Evolutionary conservation across 2,329 filamentous ascomycete genomes (phyloP).

Genomic region (Colletotrichum tropicale): DNA sequence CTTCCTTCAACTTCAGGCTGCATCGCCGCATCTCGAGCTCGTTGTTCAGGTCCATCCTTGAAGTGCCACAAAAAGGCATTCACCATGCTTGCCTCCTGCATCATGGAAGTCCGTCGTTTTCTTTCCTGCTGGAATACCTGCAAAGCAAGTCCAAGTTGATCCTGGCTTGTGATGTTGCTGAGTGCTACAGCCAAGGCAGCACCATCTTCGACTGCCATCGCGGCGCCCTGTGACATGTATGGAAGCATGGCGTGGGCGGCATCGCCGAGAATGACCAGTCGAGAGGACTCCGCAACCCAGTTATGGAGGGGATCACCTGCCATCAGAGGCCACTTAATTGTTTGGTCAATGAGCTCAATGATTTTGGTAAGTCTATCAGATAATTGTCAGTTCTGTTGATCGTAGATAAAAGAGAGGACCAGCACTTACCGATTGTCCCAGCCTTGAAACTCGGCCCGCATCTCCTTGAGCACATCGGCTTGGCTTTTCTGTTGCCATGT

Average conservation of each 20-base stretch:
- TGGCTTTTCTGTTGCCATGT: constrained; percentile 27
- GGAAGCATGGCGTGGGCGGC: constrained; percentile 69
- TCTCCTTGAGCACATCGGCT: constrained; percentile 32
- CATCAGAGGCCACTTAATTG: constrained; percentile 37
- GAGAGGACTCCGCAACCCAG: constrained; percentile 61
- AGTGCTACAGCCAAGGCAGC: constrained; percentile 62
- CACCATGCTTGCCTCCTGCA: constrained; percentile 61
- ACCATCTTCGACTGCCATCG: constrained; percentile 66
- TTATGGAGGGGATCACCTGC: constrained; percentile 26
- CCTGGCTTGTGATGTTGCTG: constrained; percentile 41
- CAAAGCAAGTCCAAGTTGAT: constrained; percentile 35
- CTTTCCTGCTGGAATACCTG: constrained; percentile 61
- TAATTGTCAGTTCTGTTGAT: neutral
- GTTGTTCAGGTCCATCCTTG: constrained; percentile 43
- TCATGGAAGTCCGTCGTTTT: constrained; percentile 60
- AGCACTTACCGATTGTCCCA: constrained; percentile 35
- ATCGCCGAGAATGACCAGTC: constrained; percentile 66
- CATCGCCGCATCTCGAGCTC: constrained; percentile 46
- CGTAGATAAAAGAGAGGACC: neutral
- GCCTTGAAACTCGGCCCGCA: constrained; percentile 33
- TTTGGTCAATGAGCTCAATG: constrained; percentile 36
- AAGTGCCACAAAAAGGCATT: constrained; percentile 55
- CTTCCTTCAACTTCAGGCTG: constrained; percentile 39
- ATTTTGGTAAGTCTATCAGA: constrained; percentile 33
- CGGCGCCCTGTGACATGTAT: constrained; percentile 61